Base-by-base conservation (phyloP, 2,329 filamentous ascomycete species). In the Fusarium vanettenii region DNA sequence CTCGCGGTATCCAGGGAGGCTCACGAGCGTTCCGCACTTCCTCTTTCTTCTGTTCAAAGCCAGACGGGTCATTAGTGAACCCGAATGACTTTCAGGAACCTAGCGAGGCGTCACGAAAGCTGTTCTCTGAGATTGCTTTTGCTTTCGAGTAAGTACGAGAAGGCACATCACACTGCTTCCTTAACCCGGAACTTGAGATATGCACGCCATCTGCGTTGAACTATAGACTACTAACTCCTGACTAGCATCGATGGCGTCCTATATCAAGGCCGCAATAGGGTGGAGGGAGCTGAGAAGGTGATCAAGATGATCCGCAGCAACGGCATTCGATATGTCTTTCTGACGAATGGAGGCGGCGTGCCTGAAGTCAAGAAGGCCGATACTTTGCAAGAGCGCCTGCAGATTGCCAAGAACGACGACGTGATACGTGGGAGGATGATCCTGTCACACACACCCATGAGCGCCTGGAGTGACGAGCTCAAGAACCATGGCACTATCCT, bases 321-420 rank as follows among this genome's bases (percentile, higher is more conserved):
- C 79, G 87, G 90, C 56, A 94, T 98, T 55, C 95, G 95, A 14
- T 98, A 97, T 85, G 96, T 99, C 79, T 90, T 99, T 37, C 88
- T 99, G 72, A 99, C 97, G 69, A 99, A 99, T 84, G 97, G 97
- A 77, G 97, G 97, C 48, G 97, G 97, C 67, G 95, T 93, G 80
- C 90, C 92, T 72, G 96, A 98, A 84, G 73, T 79, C 20, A 80
- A 78, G 48, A 84, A 84, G 66, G 81, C 74, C 13, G 79, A 78
- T 2, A 83, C 83, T 5, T 66, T 85, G 37, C 77, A 78, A 31
- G 79, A 82, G 64, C 77, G 82, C 6, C 78, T 85, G 2, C 75
- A 79, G 5, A 69, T 84, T 3, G 67, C 74, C 8, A 74, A 78
- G n/a, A 74, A 82, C 4, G 80, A 83, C 35, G 79, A 83, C 35